These are phyloP conservation scores for Ustanciosporium gigantosporum DNA, from an alignment of 1,284 basidiomycete genomes.

Conservation along the genomic window DNA sequence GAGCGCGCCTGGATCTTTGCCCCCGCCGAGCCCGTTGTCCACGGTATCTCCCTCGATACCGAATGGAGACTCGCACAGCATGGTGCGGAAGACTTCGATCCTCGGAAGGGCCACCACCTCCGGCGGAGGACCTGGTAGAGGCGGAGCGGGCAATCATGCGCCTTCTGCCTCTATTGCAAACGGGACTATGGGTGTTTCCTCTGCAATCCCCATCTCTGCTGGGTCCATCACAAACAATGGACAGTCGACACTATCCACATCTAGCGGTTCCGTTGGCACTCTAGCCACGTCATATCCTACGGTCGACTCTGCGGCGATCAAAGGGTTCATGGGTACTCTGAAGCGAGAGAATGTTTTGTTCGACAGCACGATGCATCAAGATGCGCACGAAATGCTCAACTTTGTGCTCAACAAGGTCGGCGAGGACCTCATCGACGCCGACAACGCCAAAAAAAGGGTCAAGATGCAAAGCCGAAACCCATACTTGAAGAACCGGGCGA, in stretches of 20 bases:
- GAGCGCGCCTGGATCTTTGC: conserved; percentile 17
- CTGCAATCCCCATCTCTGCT: conserved; percentile 26
- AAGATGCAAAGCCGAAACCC: conserved; percentile 35
- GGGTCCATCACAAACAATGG: conserved; percentile 11
- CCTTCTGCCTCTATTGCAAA: conserved; percentile 1
- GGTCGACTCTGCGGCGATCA: conserved; percentile 61
- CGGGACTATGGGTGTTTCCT: conserved; percentile 2
- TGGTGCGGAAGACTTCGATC: conserved; percentile 25
- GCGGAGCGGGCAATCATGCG: conserved; percentile 16
- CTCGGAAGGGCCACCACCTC: conserved; percentile 24
- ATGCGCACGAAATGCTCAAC: conserved; percentile 96
- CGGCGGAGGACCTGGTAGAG: conserved; percentile 17
- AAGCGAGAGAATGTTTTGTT: conserved; percentile 55
- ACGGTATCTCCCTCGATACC: conserved; percentile 5
- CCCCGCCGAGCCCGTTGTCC: conserved; percentile 18
- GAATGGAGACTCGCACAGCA: conserved; percentile 2
- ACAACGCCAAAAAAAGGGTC: conserved; percentile 14
- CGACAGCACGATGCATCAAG: conserved; percentile 67
- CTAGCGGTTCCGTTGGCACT: conserved; percentile 67
- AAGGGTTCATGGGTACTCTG: conserved; percentile 46
- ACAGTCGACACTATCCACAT: conserved; percentile 25
- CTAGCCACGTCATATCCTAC: conserved; percentile 80
- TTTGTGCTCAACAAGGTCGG: conserved; percentile 89
- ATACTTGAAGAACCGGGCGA: conserved; percentile 13
- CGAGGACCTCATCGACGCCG: conserved; percentile 78